Evolutionary conservation across 2,329 filamentous ascomycete species (phyloP), one percentile per base, ranked within the genome.

Genomic region (Aspergillus nomiae): DNA sequence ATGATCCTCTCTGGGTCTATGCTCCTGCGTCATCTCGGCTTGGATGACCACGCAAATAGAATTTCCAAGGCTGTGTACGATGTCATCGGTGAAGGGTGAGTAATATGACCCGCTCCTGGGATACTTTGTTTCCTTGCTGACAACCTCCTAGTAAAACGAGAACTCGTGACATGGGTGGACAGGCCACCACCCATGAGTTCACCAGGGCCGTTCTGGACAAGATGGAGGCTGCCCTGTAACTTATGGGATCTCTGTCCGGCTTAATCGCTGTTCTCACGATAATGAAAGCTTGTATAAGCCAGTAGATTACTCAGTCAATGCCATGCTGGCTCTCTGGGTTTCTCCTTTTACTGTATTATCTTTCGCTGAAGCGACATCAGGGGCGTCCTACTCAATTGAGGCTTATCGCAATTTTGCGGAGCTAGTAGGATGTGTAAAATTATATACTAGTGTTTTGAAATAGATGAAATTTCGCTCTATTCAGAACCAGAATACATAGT

Each of bases 21-120:
- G 95, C 90, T 99, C 74, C 87, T 99, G 79, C 91, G 95, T 78
- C 95, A 99, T 84, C 87, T 99, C 70, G 95, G 95, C 72, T 90
- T 99, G 58, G 94, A 99, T 77, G 93, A 98, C 80, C 95, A 99
- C 80, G 95, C 95, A 76, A 97, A 97, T 88, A 90, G 95, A 78
- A 97, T 98, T 82, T 96, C 92, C 80, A 94, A 94, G 76, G 83
- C 82, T 36, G 87, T 90, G 54, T 90, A 90, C 77, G 87, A 89
- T 77, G 88, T 90, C 63, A 98, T 99, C 78, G 90, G 90, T 72
- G 92, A 97, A 77, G 94, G 92, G 92, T 95, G 84, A 83, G 90
- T 85, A 11, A 43, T 30, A 26, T 34, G 34, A 41, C 16, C 19
- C 16, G 38, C 9, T 28, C 11, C 21, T 26, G 21, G 50, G 48